These are phyloP conservation scores for Solanum tacnaense DNA, from an alignment of 257 asterid genomes.

Conservation along the genomic window DNA sequence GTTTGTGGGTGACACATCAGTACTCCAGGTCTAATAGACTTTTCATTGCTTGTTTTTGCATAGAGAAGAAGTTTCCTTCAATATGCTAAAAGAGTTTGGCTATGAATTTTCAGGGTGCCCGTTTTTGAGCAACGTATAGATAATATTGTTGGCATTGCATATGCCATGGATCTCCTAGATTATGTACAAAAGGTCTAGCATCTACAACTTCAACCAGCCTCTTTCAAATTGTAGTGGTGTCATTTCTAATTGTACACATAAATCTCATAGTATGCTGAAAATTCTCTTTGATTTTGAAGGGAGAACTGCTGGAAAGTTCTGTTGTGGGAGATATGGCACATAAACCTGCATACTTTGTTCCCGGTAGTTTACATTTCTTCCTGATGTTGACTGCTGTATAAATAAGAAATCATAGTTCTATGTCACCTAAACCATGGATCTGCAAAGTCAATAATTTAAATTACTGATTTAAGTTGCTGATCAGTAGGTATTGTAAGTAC, in stretches of 20 bases:
- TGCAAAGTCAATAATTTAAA: not conserved
- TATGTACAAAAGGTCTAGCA: constrained; percentile 75
- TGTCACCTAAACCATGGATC: not conserved
- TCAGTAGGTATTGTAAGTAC: not conserved
- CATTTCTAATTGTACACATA: constrained; percentile 22
- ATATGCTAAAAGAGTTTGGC: constrained; percentile 5
- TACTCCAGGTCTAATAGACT: constrained; percentile 66
- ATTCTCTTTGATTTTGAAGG: constrained; percentile 83
- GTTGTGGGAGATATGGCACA: constrained; percentile 84
- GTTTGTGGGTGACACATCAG: constrained; percentile 93
- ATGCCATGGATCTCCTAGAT: constrained; percentile 98
- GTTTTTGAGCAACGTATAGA: constrained; percentile 96
- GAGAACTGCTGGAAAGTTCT: constrained; percentile 82
- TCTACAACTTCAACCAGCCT: constrained; percentile 6
- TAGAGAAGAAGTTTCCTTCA: not conserved
- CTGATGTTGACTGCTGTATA: not conserved
- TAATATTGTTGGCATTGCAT: constrained; percentile 95
- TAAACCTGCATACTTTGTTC: constrained; percentile 97
- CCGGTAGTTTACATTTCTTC: constrained; percentile 45
- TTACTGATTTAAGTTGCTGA: not conserved
- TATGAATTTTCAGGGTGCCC: constrained; percentile 62
- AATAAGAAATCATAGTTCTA: not conserved
- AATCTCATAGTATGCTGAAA: constrained; percentile 42
- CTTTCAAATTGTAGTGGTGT: constrained; percentile 5
- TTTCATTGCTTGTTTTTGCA: not conserved